These are phyloP conservation scores for Penicillium sp. DNA, from an alignment of 2,329 filamentous ascomycete genomes.

Conservation along the genomic window DNA sequence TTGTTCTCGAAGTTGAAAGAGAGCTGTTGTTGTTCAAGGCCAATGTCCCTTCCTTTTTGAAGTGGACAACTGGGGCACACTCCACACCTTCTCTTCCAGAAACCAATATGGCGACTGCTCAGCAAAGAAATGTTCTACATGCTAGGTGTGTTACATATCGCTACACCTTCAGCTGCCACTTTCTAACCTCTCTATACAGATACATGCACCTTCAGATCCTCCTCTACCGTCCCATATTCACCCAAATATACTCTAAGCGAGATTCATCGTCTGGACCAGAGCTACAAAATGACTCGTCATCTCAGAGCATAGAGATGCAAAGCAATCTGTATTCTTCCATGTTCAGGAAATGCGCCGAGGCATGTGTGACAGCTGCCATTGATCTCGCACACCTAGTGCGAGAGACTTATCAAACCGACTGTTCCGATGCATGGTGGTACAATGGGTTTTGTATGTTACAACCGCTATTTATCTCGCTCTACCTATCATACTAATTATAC, in stretches of 20 bases:
- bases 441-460: constrained; percentile 3
- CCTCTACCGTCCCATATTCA: constrained; percentile 4
- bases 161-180: background rate
- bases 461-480: background rate
- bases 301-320: constrained; percentile 4
- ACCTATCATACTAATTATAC: background rate
- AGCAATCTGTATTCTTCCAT: constrained; percentile 3
- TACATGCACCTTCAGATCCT: constrained; percentile 3
- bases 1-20: background rate
- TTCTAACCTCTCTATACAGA: background rate
- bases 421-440: constrained; percentile 5
- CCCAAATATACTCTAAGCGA: constrained; percentile 3
- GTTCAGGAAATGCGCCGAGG: background rate
- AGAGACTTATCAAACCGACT: constrained; percentile 1
- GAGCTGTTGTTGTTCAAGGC: background rate
- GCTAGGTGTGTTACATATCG: background rate
- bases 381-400: constrained; percentile 3
- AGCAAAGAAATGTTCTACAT: constrained; percentile 6
- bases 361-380: constrained; percentile 3
- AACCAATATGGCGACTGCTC: background rate
- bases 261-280: background rate
- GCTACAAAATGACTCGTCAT: too few relatives aligned
- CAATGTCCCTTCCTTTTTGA: background rate
- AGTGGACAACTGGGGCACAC: background rate
- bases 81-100: background rate